Base-by-base conservation (phyloP, 768 basidiomycete genomes). In the Mycena maculata region DNA sequence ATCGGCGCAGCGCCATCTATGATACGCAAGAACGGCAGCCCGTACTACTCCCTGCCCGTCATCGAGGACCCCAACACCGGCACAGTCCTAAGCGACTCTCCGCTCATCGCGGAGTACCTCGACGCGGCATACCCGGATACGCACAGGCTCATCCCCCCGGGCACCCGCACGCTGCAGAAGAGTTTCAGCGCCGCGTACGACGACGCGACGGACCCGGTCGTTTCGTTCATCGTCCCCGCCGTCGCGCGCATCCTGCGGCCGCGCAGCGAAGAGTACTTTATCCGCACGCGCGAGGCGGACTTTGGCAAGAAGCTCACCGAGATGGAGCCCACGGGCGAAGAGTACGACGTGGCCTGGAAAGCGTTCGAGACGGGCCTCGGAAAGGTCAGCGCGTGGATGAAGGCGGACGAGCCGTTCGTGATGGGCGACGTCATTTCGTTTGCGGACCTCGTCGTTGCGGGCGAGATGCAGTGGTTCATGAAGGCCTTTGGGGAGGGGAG, bases 1-100 rank as follows among this genome's bases (percentile, higher is more conserved):
- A 66, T 80, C 48, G 78, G 79, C 23, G 77, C 80, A 0, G 50
- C 63, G 0, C 77, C 82, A n/a, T 76, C 77, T 3, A 48, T 30
- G n/a, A 74, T 12, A 49, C 64, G 63, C 42, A 38, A 44, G 1
- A 75, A 80, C 42, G 82, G 82, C 4, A 63, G 30, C 22, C 76
- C 74, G 2, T 63, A 71, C 48, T 83, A 84, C 72, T 84, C 79
- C 16, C 72, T 86, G 2, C 87, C 87, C 11, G 76, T 81, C 39
- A 85, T 88, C 63, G 72, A 80, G 56, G 86, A 88, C 71, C 80
- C 80, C 4, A 72, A 72, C 61, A 85, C 84, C 1, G 76, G 77
- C 9, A 63, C 68, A 0, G 63, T 78, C 27, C 58, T 86, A 22
- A 60, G 78, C 15, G 83, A 87, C 31, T 86, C 85, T 0, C 52